Evolutionary conservation across 768 basidiomycete species (phyloP).

Genomic region (Pleurotus salmoneostramineus): DNA sequence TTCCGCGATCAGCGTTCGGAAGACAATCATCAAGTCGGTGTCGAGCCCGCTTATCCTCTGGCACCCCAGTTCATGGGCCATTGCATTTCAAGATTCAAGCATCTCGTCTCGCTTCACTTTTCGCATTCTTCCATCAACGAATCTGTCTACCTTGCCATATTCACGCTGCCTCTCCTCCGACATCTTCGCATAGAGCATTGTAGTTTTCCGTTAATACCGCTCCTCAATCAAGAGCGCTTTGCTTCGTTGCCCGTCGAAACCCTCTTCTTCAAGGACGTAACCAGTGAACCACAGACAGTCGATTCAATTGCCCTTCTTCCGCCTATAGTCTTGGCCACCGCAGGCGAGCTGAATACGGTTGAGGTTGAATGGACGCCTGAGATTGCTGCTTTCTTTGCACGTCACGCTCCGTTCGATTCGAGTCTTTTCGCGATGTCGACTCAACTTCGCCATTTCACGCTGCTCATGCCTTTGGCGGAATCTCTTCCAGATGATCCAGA

Average conservation of each 20-base stretch:
- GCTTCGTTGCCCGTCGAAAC: background rate
- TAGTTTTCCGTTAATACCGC: background rate
- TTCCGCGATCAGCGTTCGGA: background rate
- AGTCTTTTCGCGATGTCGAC: background rate
- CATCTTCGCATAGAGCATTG: conserved; percentile 1
- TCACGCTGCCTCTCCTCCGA: background rate
- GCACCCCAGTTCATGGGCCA: background rate
- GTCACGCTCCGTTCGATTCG: background rate
- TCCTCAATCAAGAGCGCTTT: background rate
- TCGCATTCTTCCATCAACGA: background rate
- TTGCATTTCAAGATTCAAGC: background rate
- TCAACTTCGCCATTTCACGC: background rate
- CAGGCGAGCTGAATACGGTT: background rate
- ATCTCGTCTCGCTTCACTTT: background rate
- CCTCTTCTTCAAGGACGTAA: background rate
- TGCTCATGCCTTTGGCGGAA: background rate
- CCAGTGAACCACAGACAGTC: background rate
- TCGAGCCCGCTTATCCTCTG: background rate
- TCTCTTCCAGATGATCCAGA: background rate
- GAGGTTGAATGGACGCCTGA: background rate
- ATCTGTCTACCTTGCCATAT: background rate
- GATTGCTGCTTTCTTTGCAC: conserved; percentile 1
- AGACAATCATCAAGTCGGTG: background rate
- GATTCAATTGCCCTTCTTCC: background rate
- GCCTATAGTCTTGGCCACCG: background rate